Base-by-base conservation (phyloP, 345 rosid genomes). In the Laguncularia racemosa region DNA sequence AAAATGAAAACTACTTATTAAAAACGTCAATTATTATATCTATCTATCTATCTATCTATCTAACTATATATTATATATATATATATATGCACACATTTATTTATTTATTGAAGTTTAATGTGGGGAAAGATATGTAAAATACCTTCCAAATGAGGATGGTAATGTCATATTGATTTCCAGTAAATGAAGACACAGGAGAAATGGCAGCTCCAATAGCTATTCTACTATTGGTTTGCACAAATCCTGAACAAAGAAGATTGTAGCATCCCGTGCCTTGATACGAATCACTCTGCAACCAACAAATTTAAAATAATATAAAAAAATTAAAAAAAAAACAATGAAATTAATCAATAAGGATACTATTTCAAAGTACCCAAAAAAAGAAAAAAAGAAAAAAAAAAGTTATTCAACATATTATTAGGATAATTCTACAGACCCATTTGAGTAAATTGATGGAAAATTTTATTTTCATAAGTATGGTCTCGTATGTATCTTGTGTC, bases 161-260 rank as follows among this genome's bases (percentile, higher is more conserved):
- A 59, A 95, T 84, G 71, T 95, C 99, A 33, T 71, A 90, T 64
- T 95, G 99, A 69, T 73, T 80, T 59, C 73, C 78, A 55, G 70
- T 61, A 58, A 58, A 79, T 12, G 71, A 63, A 13, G 99, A 95
- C 44, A 95, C 71, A 14, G 99, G 97, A 53, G 97, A 95, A 62
- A 95, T 95, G 72, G 97, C 90, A n/a, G 99, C 99, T 20, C 99
- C 99, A 65, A 95, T 90, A 57, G 99, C 99, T 67, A 95, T 73
- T 71, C 81, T 83, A 56, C 91, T 83, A 49, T 90, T 85, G n/a
- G 95, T 95, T 73, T 90, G 99, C 65, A 95, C 78, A 68, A 95
- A 95, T 58, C 99, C 99, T 2, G 96, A 60, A 53, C 99, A 95
- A 14, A 90, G 76, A 33, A 95, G 96, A 64, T 95, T 95, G 78